Base-by-base conservation (phyloP, 345 rosid genomes). In the Lepidium didymum region DNA sequence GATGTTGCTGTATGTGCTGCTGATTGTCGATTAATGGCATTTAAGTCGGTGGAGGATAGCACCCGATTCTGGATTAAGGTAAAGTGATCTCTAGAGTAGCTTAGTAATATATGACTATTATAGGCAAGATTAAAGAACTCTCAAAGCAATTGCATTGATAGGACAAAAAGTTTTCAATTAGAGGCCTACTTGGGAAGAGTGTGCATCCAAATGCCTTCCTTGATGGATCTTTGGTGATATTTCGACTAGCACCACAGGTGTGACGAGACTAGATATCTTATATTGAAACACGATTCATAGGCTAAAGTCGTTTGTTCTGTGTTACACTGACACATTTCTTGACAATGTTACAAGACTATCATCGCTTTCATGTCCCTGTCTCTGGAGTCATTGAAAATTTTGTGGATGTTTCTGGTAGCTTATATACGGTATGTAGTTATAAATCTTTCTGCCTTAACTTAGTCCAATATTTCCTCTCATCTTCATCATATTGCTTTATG, bases 221-320 rank as follows among this genome's bases (percentile, higher is more conserved):
- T 68, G 85, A 88, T 78, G 97, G 97, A 74, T 67, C 83, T 73
- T 54, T 93, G 79, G 90, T 93, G 76, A 88, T 90, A 78, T 90
- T 90, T 64, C 77, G 97, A 54, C 78, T 93, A 85, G 98, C 98
- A 4, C 98, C 96, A 18, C 98, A 92, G 93, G 98, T 90, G 67
- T 13, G 16, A 29, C 36, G 53, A 46, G 31, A 47, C 23, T 29
- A 14, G 7, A 35, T 34, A 19, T 27, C 62, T 34, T 27, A 43
- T 42, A 27, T 16, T 50, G 14, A 34, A 25, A 42, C 13, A 56
- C 8, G 36, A 27, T 21, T 1, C 54, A 35, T 14, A 62, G 16
- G 18, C 67, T 15, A 23, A 44, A 23, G 10, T 31, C 21, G 33
- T 37, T 46, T 25, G 8, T 62, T 29, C 40, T n/a, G 23, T 38